Conservation (phyloP, 2,329 filamentous ascomycete species). For the Pyrenochaeta sp. region DNA sequence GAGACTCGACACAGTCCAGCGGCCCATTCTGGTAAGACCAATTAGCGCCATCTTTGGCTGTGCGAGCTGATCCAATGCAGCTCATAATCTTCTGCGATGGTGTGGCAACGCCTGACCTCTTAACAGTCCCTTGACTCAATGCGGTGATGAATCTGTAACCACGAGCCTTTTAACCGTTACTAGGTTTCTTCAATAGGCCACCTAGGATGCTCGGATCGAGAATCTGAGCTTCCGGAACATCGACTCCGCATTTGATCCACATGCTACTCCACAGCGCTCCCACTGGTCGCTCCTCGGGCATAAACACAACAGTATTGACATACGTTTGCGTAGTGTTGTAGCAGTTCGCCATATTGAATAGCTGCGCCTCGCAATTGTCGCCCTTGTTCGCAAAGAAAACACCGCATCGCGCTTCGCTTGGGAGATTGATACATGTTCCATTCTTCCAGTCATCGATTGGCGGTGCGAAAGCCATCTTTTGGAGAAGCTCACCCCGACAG, state of each 20-base stretch:
- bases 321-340: constrained; percentile 38
- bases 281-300: constrained; percentile 45
- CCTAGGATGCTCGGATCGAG: constrained; percentile 41
- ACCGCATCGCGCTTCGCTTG: constrained; percentile 42
- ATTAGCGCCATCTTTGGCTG: no score
- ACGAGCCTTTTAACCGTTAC: constrained; percentile 21
- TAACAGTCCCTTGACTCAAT: not conserved
- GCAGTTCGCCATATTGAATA: constrained; percentile 42
- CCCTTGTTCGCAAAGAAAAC: constrained; percentile 45
- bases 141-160: not conserved
- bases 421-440: constrained; percentile 44
- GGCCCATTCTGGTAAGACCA: no score
- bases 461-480: constrained; percentile 34
- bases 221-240: constrained; percentile 38
- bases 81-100: no score
- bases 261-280: constrained; percentile 48
- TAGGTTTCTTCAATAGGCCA: constrained; percentile 37
- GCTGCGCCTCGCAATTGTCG: constrained; percentile 46
- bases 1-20: no score
- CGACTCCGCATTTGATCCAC: constrained; percentile 44
- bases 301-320: constrained; percentile 47
- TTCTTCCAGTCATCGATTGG: constrained; percentile 38
- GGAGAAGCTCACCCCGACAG: constrained; percentile 42
- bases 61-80: no score
- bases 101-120: not conserved